Conservation (phyloP, 768 basidiomycete species). For the Suillus hirtellus region DNA sequence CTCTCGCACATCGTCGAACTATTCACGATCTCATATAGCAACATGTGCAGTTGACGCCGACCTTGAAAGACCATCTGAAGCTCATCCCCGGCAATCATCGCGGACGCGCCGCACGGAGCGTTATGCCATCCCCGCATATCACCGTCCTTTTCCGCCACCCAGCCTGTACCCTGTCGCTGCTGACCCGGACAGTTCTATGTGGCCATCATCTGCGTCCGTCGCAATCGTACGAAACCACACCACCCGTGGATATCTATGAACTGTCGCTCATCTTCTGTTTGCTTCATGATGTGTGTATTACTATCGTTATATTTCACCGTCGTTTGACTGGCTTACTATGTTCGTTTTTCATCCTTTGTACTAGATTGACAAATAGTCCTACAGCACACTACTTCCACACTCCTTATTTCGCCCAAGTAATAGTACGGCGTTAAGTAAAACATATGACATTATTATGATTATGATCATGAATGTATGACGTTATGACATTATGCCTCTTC, state of each 20-base stretch:
- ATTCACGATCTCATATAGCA: neutral
- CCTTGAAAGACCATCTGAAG: neutral
- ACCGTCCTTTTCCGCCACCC: constrained; percentile 5
- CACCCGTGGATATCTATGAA: neutral
- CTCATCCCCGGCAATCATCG: neutral
- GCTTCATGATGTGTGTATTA: neutral
- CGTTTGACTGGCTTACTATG: neutral
- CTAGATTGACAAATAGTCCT: neutral
- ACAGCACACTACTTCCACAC: neutral
- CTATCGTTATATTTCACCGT: neutral
- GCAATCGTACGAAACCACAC: neutral
- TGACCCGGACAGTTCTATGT: neutral
- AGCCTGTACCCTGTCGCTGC: neutral
- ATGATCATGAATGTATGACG: too few species aligned
- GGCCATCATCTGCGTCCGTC: neutral
- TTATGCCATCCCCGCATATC: neutral
- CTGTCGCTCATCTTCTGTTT: neutral
- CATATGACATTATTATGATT: neutral
- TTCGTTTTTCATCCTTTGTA: neutral
- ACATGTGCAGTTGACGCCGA: neutral
- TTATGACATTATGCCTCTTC: too few species aligned
- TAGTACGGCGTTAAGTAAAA: too few species aligned
- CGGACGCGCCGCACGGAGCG: neutral
- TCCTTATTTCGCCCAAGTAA: neutral
- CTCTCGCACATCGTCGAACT: too few species aligned